These are phyloP conservation scores for Adansonia rubrostipa DNA, from an alignment of 441 rosid genomes.

Conservation along the genomic window DNA sequence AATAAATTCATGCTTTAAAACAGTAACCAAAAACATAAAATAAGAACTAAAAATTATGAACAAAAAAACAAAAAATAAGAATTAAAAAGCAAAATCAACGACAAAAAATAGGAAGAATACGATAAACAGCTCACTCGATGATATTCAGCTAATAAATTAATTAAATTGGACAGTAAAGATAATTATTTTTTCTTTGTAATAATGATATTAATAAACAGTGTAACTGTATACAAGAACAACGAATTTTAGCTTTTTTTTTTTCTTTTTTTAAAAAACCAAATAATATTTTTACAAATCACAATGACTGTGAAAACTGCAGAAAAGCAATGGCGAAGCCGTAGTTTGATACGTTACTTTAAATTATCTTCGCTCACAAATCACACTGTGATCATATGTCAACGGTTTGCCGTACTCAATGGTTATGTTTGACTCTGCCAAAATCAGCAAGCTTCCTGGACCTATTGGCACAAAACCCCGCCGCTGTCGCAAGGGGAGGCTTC, in stretches of 20 bases:
- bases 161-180: constrained; percentile 3
- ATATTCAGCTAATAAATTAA: not conserved
- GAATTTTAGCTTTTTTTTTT: not conserved
- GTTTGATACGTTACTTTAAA: not conserved
- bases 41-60: too few species aligned
- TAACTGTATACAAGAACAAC: constrained; percentile 7
- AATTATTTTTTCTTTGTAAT: not conserved
- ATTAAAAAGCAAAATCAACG: too few species aligned
- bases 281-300: constrained; percentile 6
- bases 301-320: not conserved
- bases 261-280: not conserved
- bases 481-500: constrained; percentile 66
- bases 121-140: not conserved
- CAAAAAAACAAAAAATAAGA: too few species aligned
- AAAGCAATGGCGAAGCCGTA: constrained; percentile 43
- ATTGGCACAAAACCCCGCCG: constrained; percentile 70
- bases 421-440: constrained; percentile 65
- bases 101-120: too few species aligned
- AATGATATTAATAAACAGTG: not conserved
- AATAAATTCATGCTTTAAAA: too few species aligned
- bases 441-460: constrained; percentile 90
- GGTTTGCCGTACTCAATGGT: constrained; percentile 49
- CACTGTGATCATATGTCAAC: constrained; percentile 38
- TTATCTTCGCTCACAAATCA: not conserved
- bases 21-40: too few species aligned